Evolutionary conservation across 2,329 filamentous ascomycete genomes (phyloP).

Genomic region (Fusarium sp.): DNA sequence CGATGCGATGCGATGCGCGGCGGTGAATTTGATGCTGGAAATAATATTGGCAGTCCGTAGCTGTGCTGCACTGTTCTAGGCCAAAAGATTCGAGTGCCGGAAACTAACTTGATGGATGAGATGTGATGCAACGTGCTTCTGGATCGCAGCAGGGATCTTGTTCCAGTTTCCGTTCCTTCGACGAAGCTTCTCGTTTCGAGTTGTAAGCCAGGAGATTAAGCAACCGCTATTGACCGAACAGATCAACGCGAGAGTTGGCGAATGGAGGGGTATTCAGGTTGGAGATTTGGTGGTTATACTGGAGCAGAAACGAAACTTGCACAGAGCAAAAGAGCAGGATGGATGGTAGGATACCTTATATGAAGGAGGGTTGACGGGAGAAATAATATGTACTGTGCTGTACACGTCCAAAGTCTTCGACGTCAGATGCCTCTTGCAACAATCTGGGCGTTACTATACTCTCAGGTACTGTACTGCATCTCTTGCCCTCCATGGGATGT

Average conservation of each 20-base stretch:
- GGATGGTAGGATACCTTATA: neutral
- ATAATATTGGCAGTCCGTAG: neutral
- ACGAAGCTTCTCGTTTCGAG: conserved; percentile 18
- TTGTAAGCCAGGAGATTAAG: neutral
- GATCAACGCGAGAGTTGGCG: neutral
- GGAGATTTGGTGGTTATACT: neutral
- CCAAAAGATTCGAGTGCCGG: neutral
- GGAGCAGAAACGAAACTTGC: neutral
- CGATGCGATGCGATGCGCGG: neutral
- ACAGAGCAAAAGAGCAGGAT: neutral
- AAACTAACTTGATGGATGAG: neutral
- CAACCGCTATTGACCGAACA: neutral
- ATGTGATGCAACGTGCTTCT: neutral
- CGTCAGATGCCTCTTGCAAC: conserved; percentile 24
- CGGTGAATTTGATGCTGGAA: neutral
- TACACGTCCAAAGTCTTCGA: conserved; percentile 1
- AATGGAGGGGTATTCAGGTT: neutral
- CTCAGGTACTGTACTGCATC: neutral
- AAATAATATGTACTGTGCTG: neutral
- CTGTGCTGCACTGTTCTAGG: neutral
- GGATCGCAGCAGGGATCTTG: conserved; percentile 26
- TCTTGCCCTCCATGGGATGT: neutral
- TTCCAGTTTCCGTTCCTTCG: conserved; percentile 9
- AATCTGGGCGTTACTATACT: neutral
- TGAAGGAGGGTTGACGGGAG: neutral